Evolutionary conservation across 768 basidiomycete genomes (phyloP).

Genomic region (Rhizopogon salebrosus): DNA sequence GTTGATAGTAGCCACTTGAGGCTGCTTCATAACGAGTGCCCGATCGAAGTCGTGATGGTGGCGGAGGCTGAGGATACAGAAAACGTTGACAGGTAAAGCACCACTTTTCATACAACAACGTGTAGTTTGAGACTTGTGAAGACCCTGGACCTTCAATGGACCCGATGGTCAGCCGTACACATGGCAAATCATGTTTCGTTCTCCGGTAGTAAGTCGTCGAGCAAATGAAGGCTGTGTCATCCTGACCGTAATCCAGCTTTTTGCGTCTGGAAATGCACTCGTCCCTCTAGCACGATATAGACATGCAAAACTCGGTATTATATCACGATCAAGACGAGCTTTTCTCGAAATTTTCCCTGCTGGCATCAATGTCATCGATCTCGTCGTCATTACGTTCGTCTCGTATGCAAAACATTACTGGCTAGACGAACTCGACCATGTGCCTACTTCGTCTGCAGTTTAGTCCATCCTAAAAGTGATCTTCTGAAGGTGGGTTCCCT

Average conservation of each 20-base stretch:
- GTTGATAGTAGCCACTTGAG: constrained; percentile 25
- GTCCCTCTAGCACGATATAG: constrained; percentile 29
- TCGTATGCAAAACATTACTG: constrained; percentile 5
- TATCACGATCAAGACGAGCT: constrained; percentile 30
- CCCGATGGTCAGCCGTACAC: constrained; percentile 30
- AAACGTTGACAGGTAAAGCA: constrained; percentile 18
- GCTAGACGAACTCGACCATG: background rate
- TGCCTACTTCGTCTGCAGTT: background rate
- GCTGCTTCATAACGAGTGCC: constrained; percentile 12
- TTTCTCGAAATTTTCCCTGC: constrained; percentile 31
- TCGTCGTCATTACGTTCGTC: constrained; percentile 17
- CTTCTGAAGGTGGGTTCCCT: background rate
- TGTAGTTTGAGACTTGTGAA: constrained; percentile 6
- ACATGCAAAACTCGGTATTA: constrained; percentile 32
- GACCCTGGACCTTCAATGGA: constrained; percentile 33
- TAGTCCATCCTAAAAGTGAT: background rate
- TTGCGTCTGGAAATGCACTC: constrained; percentile 23
- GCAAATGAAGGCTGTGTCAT: background rate
- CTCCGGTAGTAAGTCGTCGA: constrained; percentile 27
- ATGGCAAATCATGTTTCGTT: constrained; percentile 35
- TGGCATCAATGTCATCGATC: constrained; percentile 25
- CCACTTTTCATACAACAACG: background rate
- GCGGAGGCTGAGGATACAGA: constrained; percentile 2
- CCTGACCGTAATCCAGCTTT: constrained; percentile 19
- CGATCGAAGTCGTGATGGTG: constrained; percentile 11